Evolutionary conservation across 2,329 filamentous ascomycete species (phyloP), one percentile per base, ranked within the genome.

Genomic region (Pyricularia sp.): DNA sequence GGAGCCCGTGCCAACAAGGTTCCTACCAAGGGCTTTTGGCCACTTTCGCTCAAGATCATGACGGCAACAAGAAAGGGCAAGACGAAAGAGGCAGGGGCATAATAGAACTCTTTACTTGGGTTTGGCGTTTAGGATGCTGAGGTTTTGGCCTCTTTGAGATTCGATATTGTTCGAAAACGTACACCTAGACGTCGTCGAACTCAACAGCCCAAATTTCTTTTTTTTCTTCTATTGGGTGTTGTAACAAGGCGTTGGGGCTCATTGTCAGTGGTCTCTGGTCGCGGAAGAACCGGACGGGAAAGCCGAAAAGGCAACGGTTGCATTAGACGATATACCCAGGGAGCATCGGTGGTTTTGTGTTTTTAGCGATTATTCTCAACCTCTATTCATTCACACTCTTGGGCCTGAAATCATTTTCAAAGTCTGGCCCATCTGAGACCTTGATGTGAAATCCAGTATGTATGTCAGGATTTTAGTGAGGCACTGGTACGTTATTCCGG

Each of bases 21-120:
- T 28, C 59, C 74, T 7, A 73, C 28, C 73, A 30, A 85, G 82
- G 73, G 85, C 1, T 83, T 79, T 70, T 89, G 86, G 76, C 82
- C 84, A 4, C 81, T 90, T 5, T 84, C 89, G 75, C 79, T 90
- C 69, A 90, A 90, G 78, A 73, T 90, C 64, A 86, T 86, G 82
- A 88, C 85, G 3, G 80, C 79, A 3, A 85, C 81, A 36, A 82
- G 81, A 66, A 83, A 85, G 69, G 86, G 85, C 3, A 85, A 86
- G 74, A 77, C 78, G 64, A 76, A 77, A 25, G 77, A 72, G 17
- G 69, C 70, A 25, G 69, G 68, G 65, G 72, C 69, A 31, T 28
- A 14, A 58, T 63, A 63, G 25, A 65, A 65, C 6, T 50, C n/a
- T 50, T 50, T 5, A 36, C 11, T 36, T 36, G 33, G 33, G 17